Base-by-base conservation (phyloP, 2,329 filamentous ascomycete species). In the Fusarium anguioides region DNA sequence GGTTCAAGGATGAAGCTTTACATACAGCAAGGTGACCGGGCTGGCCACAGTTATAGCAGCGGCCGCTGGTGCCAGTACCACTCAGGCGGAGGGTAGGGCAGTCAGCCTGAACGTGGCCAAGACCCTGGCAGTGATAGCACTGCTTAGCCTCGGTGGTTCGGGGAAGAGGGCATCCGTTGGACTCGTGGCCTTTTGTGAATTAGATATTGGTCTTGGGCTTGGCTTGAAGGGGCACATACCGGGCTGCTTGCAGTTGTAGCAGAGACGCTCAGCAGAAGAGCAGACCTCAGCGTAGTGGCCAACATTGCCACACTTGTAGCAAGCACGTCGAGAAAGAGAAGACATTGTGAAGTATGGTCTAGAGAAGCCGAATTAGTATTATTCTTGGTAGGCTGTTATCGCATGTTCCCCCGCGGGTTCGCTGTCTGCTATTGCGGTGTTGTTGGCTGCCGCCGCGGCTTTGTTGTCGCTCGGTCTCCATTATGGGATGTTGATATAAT, bases 91-190 rank as follows among this genome's bases (percentile, higher is more conserved):
- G 88, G 66, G 96, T 98, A 75, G 96, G 96, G 87, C 96, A 99
- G 81, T 99, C 96, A 73, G 96, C 96, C 85, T 99, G 96, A 75
- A 99, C 96, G 79, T 99, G 96, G 72, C 96, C 96, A 65, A 98
- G 88, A 60, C 96, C 96, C 85, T 98, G 96, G 87, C 96, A 99
- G 84, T 98, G 96, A 81, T 99, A 99, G 89, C 96, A 99, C 86
- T 99, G 96, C 89, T 99, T 99, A 51, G 94, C 94, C 84, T 99
- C 96, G 69, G 96, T 97, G 64, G 95, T 97, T 81, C 96, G 91
- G 76, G 96, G 96, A 77, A 95, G 90, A 74, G 96, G 96, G 87
- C 96, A 99, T 80, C 91, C 92, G 84, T 97, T 98, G 71, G 95
- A 98, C 85, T 99, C 96, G 82, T 99, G 96, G 79, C 93, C 91